Evolutionary conservation across 495 filamentous ascomycete genomes (phyloP), one percentile per base, ranked within the genome.

Genomic region (Daldinia childiae): DNA sequence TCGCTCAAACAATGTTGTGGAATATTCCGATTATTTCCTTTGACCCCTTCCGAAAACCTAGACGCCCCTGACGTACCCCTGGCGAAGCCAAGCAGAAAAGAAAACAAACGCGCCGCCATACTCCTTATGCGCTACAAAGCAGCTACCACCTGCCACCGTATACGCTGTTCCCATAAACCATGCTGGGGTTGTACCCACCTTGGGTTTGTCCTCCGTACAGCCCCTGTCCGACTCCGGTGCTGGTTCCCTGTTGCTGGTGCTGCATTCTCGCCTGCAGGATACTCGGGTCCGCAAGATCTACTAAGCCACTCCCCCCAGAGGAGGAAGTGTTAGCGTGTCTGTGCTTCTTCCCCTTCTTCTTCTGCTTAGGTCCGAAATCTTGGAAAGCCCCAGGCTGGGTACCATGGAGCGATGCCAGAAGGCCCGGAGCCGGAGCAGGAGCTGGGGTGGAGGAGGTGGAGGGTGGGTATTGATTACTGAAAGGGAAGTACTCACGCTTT

Each of bases 291-390:
- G 92, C 92, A 94, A 97, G 92, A 94, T 98, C 93, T 87, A 96
- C 93, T 93, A 97, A 89, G 87, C 91, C 93, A 90, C 90, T 89
- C 86, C 93, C 93, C 88, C 93, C 93, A 88, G 92, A 95, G 90
- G 93, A 95, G 92, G 93, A 97, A 95, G 94, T 97, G 92, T 97
- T 96, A 95, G 94, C 94, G 91, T 97, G 93, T 90, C 93, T 96
- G 86, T 96, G 93, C 91, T 96, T 95, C 90, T 96, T 97, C 89
- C 92, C 93, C 92, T 97, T 97, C 92, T 97, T 97, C 92, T 95
- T 97, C 89, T 94, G 91, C 90, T 97, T 97, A 85, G 90, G 88
- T 83, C 89, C 91, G 86, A 89, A 88, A 79, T 94, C 93, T 87
- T 92, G 90, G 85, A 89, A 90, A 82, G 87, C 86, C 85, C 92